Evolutionary conservation across 2,329 filamentous ascomycete genomes (phyloP), one percentile per base, ranked within the genome.

Genomic region (Aschersonia sp.): DNA sequence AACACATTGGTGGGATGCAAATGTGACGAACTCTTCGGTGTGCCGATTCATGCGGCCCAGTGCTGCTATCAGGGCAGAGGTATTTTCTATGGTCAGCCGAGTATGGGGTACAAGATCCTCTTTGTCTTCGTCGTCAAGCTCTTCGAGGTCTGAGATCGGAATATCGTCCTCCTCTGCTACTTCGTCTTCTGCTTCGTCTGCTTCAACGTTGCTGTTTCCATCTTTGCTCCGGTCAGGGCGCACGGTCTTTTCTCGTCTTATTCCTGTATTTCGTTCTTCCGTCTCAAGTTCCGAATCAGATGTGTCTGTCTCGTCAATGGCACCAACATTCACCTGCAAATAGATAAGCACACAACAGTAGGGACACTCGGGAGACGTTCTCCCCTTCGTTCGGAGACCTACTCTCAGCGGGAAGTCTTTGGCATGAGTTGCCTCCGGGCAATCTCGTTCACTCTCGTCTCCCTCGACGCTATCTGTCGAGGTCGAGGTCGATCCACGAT

Each of bases 81-180:
- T 89, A 71, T 98, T 98, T 76, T 98, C 95, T 70, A 97, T 97
- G 47, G 89, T 95, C 54, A 95, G 81, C 57, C 88, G 85, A 62
- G 92, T 87, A 68, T 94, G 85, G 12, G 88, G 87, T 51, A 94
- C 79, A 41, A 95, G 77, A 60, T 95, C 89, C 66, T 86, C 86
- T 57, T 79, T 83, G 58, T 94, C 88, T 53, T 86, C 84, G 22
- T 85, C 87, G 47, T 84, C 70, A 31, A 81, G 68, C 46, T 86
- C 85, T 57, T 86, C 84, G 46, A 92, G 81, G 57, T 95, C 89
- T 32, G 87, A 94, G 53, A 95, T 77, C 4, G 89, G 83, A 43
- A 95, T 88, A 54, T 94, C 88, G 54, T 92, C 87, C 43, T 90
- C 85, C 5, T 88, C 84, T 29, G 84, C 83, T 0, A 83, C 79